These are phyloP conservation scores for Zygosaccharomyces bisporus DNA, from an alignment of 805 yeast genomes.

Conservation along the genomic window DNA sequence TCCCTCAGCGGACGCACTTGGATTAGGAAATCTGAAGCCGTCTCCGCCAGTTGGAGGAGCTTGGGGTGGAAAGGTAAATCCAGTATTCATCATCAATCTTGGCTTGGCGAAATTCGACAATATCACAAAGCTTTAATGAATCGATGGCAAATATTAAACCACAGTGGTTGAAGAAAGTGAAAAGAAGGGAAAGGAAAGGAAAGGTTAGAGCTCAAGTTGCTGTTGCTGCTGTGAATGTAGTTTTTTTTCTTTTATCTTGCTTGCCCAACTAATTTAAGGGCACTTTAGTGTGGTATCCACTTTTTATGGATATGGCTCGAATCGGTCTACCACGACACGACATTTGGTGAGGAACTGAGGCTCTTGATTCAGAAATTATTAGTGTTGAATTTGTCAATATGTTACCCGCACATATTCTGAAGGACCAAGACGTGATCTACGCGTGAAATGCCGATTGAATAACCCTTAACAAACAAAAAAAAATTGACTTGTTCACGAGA, in stretches of 20 bases:
- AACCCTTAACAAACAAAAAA: too few relatives aligned
- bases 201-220: background rate
- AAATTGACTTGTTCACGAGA: too few relatives aligned
- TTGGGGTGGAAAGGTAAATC: conserved; percentile 31
- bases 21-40: conserved; percentile 11
- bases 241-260: background rate
- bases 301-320: background rate
- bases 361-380: background rate
- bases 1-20: background rate
- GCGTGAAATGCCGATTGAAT: too few relatives aligned
- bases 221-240: background rate
- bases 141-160: background rate
- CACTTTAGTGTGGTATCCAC: background rate
- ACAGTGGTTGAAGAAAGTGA: background rate
- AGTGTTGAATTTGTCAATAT: background rate
- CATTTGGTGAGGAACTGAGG: background rate
- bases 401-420: conserved; percentile 1
- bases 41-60: conserved; percentile 3
- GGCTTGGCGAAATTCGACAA: background rate
- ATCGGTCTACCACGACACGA: background rate
- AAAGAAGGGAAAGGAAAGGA: background rate
- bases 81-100: conserved; percentile 24
- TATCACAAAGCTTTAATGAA: background rate
- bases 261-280: too few relatives aligned
- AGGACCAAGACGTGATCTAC: too few relatives aligned